Percentiles rank a stretch among this genome's conserved stretches.
phyloP scores from a whole-genome alignment of 306 rosid genomes.

The Phaseolus lunatus region DNA sequence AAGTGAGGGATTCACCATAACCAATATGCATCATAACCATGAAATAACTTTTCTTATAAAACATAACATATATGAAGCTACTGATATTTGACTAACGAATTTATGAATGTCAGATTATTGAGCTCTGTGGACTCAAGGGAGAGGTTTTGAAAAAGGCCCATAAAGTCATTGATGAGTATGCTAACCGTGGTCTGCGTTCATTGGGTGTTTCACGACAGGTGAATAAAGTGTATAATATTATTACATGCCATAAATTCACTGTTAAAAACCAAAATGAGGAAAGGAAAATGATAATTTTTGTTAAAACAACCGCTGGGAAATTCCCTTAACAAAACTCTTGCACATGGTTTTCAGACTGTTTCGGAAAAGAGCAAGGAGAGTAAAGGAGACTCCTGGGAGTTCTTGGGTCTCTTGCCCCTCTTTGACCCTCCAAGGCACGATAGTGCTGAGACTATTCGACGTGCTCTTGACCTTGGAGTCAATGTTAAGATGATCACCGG shows the following conservation, averaged over 20 bases:
- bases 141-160: slow-evolving; percentile 64
- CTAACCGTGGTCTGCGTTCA: slow-evolving; percentile 85
- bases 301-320: background rate
- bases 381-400: slow-evolving; percentile 81
- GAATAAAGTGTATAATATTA: slow-evolving; percentile 37
- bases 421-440: slow-evolving; percentile 99
- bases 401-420: slow-evolving; percentile 86
- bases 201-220: slow-evolving; percentile 83
- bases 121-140: slow-evolving; percentile 76
- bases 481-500: slow-evolving; percentile 98
- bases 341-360: slow-evolving; percentile 58
- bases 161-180: slow-evolving; percentile 64
- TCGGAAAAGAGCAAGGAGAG: slow-evolving; percentile 78
- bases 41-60: background rate
- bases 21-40: background rate
- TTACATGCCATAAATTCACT: background rate
- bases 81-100: slow-evolving; percentile 23
- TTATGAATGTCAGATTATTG: slow-evolving; percentile 66
- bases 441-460: slow-evolving; percentile 93
- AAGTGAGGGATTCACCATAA: slow-evolving; percentile 54
- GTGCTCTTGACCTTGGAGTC: slow-evolving; percentile 93
- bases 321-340: slow-evolving; percentile 9
- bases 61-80: background rate
- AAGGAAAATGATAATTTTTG: no score
- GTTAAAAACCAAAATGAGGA: background rate